These are phyloP conservation scores for Psilocybe sp. DNA, from an alignment of 768 basidiomycete genomes.

Conservation along the genomic window DNA sequence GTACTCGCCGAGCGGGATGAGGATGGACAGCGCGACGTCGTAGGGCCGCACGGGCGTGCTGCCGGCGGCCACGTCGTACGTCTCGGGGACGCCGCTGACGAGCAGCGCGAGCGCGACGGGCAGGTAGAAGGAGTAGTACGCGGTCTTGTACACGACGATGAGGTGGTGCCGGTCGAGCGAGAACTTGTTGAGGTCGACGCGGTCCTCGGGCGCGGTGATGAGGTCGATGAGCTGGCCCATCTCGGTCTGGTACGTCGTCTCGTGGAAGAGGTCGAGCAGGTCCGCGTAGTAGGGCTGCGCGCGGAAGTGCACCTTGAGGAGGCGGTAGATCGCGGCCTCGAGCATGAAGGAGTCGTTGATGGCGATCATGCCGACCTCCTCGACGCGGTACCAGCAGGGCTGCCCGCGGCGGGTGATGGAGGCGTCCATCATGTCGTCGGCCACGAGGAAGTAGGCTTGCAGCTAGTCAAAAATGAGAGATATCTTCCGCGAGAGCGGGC, in stretches of 20 bases:
- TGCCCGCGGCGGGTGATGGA: conserved; percentile 92
- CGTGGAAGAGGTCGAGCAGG: conserved; percentile 88
- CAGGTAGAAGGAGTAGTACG: conserved; percentile 98
- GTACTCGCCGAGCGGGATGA: conserved; percentile 93
- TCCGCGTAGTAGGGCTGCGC: conserved; percentile 81
- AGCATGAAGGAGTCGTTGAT: conserved; percentile 98
- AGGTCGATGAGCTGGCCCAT: conserved; percentile 95
- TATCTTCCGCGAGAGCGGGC: neutral
- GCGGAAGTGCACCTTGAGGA: conserved; percentile 87
- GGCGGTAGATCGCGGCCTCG: conserved; percentile 87
- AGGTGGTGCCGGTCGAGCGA: conserved; percentile 84
- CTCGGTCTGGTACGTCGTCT: conserved; percentile 89
- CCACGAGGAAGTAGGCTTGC: conserved; percentile 96
- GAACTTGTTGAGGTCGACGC: conserved; percentile 85
- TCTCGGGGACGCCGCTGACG: conserved; percentile 59
- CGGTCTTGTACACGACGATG: conserved; percentile 97
- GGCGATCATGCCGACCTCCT: conserved; percentile 74
- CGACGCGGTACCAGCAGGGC: conserved; percentile 86
- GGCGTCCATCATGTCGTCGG: conserved; percentile 97
- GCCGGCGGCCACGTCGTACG: conserved; percentile 32
- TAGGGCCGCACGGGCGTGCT: conserved; percentile 16
- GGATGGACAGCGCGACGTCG: conserved; percentile 72
- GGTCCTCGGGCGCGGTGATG: conserved; percentile 90
- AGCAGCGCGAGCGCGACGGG: conserved; percentile 94
- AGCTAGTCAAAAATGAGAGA: conserved; percentile 47